A percentile compares a stretch with the other conserved stretches of the same genome.
Evolutionary conservation across 257 asterid species (phyloP).

Genomic region (Solanum phureja): DNA sequence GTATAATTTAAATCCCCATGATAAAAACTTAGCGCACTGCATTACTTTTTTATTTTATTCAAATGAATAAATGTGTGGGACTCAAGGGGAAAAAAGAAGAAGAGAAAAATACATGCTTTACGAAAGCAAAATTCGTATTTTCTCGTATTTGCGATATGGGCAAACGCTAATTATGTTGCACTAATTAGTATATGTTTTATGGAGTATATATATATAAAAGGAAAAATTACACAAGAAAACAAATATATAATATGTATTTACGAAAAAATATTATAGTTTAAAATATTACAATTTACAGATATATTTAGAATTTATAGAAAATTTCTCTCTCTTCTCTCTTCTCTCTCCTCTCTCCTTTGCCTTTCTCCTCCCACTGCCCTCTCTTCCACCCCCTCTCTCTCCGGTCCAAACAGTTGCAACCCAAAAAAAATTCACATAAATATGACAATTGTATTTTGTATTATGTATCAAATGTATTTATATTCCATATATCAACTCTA

Average conservation of each 20-base stretch:
- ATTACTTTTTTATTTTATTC: not conserved
- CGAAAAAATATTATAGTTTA: too few relatives aligned
- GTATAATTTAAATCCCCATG: too few relatives aligned
- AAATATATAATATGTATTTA: too few relatives aligned
- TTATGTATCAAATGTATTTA: not conserved
- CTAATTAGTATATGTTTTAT: not conserved
- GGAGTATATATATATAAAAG: not conserved
- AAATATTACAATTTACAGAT: too few relatives aligned
- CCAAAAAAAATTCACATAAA: too few relatives aligned
- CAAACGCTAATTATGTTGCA: not conserved
- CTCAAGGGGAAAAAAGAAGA: not conserved
- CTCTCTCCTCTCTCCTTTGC: not conserved
- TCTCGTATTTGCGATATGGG: not conserved
- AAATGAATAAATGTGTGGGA: not conserved
- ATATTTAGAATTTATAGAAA: too few relatives aligned
- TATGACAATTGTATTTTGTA: too few relatives aligned
- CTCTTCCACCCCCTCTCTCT: not conserved
- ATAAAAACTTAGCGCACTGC: not conserved
- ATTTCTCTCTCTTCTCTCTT: not conserved
- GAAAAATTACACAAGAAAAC: too few relatives aligned
- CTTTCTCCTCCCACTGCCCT: not conserved
- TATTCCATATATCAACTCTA: not conserved
- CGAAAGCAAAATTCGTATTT: not conserved
- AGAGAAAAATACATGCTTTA: not conserved
- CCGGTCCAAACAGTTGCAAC: too few relatives aligned